Conservation (phyloP, 192 early-diverging fungal species). For the Coemansia sp. region DNA sequence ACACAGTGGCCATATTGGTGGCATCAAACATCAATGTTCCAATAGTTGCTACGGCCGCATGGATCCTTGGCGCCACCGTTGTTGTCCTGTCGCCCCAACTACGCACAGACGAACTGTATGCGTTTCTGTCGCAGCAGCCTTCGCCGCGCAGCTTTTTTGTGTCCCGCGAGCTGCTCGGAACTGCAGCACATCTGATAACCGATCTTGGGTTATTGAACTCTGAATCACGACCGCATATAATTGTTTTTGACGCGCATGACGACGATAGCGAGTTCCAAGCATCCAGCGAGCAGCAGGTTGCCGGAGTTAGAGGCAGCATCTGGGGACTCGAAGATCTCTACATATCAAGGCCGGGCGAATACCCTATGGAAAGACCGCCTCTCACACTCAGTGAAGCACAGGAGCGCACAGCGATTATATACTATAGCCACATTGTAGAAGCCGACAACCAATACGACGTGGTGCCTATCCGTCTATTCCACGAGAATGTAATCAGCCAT, state of each 20-base stretch:
- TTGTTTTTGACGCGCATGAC: slow-evolving; percentile 11
- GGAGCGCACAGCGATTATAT: slow-evolving; percentile 22
- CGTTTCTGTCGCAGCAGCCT: slow-evolving; percentile 13
- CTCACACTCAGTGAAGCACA: slow-evolving; percentile 22
- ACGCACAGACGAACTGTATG: slow-evolving; percentile 7
- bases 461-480: slow-evolving; percentile 13
- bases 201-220: background rate
- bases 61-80: slow-evolving; percentile 27
- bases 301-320: background rate
- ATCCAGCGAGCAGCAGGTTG: background rate
- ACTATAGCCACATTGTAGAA: slow-evolving; percentile 11
- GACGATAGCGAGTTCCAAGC: background rate
- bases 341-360: background rate
- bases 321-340: slow-evolving; percentile 21
- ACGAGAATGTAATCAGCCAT: slow-evolving; percentile 17
- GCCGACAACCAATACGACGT: background rate
- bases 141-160: slow-evolving; percentile 26
- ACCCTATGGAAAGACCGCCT: slow-evolving; percentile 5
- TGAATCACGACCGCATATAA: slow-evolving; percentile 6
- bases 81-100: slow-evolving; percentile 26
- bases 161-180: slow-evolving; percentile 5
- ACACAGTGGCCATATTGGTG: slow-evolving; percentile 28
- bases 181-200: slow-evolving; percentile 9
- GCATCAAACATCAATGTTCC: slow-evolving; percentile 31
- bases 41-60: slow-evolving; percentile 30